Base-by-base conservation (phyloP, 805 yeast genomes). In the Blastobotrys parvus region DNA sequence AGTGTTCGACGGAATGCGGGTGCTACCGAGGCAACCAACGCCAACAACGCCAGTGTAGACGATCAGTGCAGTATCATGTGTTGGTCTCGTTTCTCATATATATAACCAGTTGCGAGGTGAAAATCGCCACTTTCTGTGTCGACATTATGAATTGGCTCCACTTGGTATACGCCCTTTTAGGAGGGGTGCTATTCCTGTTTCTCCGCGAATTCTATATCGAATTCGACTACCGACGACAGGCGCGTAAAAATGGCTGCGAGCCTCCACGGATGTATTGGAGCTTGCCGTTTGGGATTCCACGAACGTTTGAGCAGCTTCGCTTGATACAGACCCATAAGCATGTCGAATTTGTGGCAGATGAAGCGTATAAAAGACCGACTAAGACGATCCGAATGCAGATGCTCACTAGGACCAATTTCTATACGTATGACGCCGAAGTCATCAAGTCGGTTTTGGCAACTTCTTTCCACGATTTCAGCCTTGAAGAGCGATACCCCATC, bases 401-500 rank as follows among this genome's bases (percentile, higher is more conserved):
- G 3, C 6, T 36, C 7, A 17, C n/a, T 6, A 30, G 18, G 3
- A 13, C 18, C 19, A 22, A 19, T 3, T 3, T 36, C 13, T 13
- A 22, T 22, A 36, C 39, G 5, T 13, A 19, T 8, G 60, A 57
- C 11, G 59, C 62, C 18, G 59, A 58, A 40, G 56, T 56, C 43
- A 39, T 56, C 47, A 56, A 58, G 50, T 48, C 61, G 6, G 34
- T 58, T 3, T 39, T 58, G 22, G 55, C 62, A 5, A 58, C 61
- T 16, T 45, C 50, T 18, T 58, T 58, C 51, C 39, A 44, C 38
- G 50, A 61, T 38, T 62, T 48, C 39, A 50, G 49, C 21, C 48
- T 62, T 16, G 63, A 60, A 1, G 52, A 50, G 21, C 47, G 62
- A 15, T 62, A 60, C 1, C 29, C 29, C 29, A 30, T 36, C 13